Conservation (phyloP, 2,329 filamentous ascomycete species). For the Trichothecium roseum region DNA sequence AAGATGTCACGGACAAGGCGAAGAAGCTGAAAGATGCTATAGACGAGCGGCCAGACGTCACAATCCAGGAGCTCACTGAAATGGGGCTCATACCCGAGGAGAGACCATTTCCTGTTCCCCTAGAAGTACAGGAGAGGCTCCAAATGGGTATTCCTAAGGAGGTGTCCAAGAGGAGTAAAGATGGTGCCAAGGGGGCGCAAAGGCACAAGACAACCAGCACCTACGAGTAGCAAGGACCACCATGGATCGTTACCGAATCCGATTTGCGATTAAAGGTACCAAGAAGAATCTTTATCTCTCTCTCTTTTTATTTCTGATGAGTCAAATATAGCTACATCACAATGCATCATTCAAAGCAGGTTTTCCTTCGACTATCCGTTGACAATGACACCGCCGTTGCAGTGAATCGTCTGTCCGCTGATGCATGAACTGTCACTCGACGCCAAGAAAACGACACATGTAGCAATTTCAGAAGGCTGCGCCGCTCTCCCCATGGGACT, state of each 20-base stretch:
- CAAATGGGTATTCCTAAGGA: conserved; percentile 15
- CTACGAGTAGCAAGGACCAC: too few relatives aligned
- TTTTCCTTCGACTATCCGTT: conserved; percentile 53
- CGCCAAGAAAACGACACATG: conserved; percentile 73
- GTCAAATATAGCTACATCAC: conserved; percentile 3
- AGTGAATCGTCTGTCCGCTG: conserved; percentile 56
- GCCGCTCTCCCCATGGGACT: conserved; percentile 67
- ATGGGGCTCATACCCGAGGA: conserved; percentile 33
- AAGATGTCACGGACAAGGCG: conserved; percentile 47
- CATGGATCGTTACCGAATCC: too few relatives aligned
- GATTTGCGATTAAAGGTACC: too few relatives aligned
- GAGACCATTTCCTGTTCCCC: conserved; percentile 28
- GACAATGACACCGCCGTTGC: conserved; percentile 39
- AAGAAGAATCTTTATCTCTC: too few relatives aligned
- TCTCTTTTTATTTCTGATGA: too few relatives aligned
- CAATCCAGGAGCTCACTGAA: conserved; percentile 22
- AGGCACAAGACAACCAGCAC: too few relatives aligned
- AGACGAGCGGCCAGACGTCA: conserved; percentile 25
- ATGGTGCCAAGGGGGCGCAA: conserved; percentile 29
- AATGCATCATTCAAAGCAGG: conserved; percentile 17
- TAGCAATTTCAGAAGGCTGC: conserved; percentile 74
- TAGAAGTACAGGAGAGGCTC: conserved; percentile 20
- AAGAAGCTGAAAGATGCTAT: conserved; percentile 33
- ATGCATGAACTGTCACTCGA: conserved; percentile 64
- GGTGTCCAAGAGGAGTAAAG: conserved; percentile 30